Base-by-base conservation (phyloP, 2,329 filamentous ascomycete genomes). In the Nothopassalora personata region DNA sequence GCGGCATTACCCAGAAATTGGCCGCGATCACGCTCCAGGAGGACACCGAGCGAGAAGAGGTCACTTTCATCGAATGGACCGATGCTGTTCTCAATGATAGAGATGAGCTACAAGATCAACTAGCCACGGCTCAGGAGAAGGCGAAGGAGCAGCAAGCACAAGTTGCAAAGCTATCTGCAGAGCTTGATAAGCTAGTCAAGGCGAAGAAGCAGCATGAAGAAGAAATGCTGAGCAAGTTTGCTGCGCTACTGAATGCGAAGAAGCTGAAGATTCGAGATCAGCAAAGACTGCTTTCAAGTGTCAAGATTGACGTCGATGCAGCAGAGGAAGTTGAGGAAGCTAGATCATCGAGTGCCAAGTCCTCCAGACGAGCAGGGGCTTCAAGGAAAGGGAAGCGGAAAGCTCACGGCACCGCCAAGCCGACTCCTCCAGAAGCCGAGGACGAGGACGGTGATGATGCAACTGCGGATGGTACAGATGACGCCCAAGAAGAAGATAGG, bases 221-320 rank as follows among this genome's bases (percentile, higher is more conserved):
- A 1, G 80, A 81, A 18, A 75, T 92, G 57, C 74, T 92, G 1
- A 81, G 83, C 60, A 90, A 90, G 70, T 90, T 90, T 66, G 81
- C 83, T 56, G 78, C 83, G 57, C 76, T 93, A 1, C 76, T 92
- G 1, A 92, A 92, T 66, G 84, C 88, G 71, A 93, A 93, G 76
- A 92, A 92, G 73, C 77, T 86, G 54, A 91, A 89, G 74, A 91
- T 92, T 53, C 77, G 89, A 47, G 83, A 91, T 66, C 88, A 91
- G 73, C 85, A 88, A 67, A 80, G 82, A 43, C 73, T 88, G 19
- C 73, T 91, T 27, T 77, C 78, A 15, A 74, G 76, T 31, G 81
- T 83, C 69, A 84, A 85, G 54, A 76, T 90, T 45, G 83, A 85
- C 53, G 82, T 86, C 71, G 83, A 87, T 85, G 59, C 57, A 18